A percentile compares a stretch with the other conserved stretches of the same genome.
These are phyloP conservation scores for Penicillium hordei DNA, from an alignment of 2,329 filamentous ascomycete genomes.

Conservation along the genomic window DNA sequence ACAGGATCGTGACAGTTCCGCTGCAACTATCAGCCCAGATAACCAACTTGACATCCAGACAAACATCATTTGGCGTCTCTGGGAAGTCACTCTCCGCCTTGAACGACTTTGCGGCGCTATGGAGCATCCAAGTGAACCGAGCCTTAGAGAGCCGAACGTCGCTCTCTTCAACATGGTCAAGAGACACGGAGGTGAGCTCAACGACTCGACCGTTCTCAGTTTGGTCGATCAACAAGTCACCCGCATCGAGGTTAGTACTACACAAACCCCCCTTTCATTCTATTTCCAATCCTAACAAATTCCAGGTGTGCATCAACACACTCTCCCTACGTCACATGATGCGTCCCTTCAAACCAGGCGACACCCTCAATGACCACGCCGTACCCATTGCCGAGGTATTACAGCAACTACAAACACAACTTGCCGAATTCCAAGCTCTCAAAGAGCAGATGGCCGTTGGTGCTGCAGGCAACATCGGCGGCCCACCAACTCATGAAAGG, in stretches of 20 bases:
- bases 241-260: conserved; percentile 80
- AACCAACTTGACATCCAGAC: conserved; percentile 76
- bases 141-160: conserved; percentile 76
- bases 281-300: conserved; percentile 14
- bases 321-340: conserved; percentile 77
- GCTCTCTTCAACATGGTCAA: conserved; percentile 75
- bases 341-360: conserved; percentile 63
- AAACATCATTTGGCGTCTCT: conserved; percentile 82
- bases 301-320: conserved; percentile 76
- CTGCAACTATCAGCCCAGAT: conserved; percentile 61
- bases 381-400: conserved; percentile 72
- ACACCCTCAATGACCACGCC: conserved; percentile 68
- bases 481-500: conserved; percentile 12
- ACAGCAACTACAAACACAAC: conserved; percentile 41
- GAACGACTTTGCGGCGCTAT: conserved; percentile 91
- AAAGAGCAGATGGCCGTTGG: conserved; percentile 40
- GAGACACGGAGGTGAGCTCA: conserved; percentile 75
- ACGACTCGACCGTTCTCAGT: conserved; percentile 81
- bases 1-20: conserved; percentile 45
- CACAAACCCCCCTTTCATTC: background rate
- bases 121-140: conserved; percentile 65
- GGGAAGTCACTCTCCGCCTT: conserved; percentile 82
- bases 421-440: conserved; percentile 43
- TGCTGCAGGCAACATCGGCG: conserved; percentile 27
- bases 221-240: conserved; percentile 95